These are phyloP conservation scores for Effrenium voratum DNA, from an alignment of 73 alveolate species.

Conservation along the genomic window DNA sequence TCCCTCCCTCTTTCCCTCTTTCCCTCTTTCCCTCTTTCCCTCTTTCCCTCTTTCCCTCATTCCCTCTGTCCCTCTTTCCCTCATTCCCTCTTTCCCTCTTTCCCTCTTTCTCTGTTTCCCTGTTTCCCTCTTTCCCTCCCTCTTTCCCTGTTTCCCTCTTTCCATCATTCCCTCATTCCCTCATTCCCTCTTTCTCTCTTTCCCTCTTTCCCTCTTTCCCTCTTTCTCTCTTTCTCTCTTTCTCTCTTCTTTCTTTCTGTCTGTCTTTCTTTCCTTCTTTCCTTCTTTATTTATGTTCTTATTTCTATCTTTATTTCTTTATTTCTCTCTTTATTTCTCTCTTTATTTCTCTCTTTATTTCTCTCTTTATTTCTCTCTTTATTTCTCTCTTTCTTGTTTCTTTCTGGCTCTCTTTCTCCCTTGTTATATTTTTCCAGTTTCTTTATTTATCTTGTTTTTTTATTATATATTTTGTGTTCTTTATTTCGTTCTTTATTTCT, in stretches of 20 bases:
- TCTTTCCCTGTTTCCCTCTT: not conserved
- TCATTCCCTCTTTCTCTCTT: not conserved
- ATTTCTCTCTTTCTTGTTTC: too few species aligned
- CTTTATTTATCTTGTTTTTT: too few species aligned
- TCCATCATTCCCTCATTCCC: not conserved
- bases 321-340: not conserved
- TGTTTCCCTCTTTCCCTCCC: not conserved
- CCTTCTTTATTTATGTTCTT: too few species aligned
- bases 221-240: not conserved
- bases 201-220: not conserved
- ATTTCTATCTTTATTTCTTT: too few species aligned
- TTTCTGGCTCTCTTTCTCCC: not conserved
- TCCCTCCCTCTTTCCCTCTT: not conserved
- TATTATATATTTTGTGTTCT: not conserved
- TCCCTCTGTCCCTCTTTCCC: not conserved
- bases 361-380: too few species aligned
- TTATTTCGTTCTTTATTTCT: not conserved
- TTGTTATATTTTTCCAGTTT: not conserved
- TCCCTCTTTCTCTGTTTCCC: not conserved
- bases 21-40: not conserved
- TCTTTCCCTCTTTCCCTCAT: not conserved
- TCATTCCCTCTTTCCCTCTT: not conserved
- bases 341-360: too few species aligned
- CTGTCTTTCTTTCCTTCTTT: too few species aligned
- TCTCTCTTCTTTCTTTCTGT: too few species aligned